A percentile compares a stretch with the other conserved stretches of the same genome.
Evolutionary conservation across 2,329 filamentous ascomycete species (phyloP).

Genomic region (Fusarium sp.): DNA sequence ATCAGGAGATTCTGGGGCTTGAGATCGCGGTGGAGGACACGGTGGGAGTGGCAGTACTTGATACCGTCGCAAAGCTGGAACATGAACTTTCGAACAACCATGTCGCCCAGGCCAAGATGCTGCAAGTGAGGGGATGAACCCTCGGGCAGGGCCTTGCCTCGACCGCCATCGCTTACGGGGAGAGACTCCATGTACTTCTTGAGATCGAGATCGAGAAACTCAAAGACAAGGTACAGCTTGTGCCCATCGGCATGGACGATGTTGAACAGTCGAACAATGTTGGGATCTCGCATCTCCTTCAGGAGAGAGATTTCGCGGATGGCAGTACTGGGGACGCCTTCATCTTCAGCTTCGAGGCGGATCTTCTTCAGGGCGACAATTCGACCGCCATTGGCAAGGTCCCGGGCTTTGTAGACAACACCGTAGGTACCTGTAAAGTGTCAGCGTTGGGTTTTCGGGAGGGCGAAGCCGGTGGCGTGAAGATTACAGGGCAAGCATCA

Average conservation of each 20-base stretch:
- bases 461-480: neutral
- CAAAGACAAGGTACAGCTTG: constrained; percentile 93
- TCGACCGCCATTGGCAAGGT: constrained; percentile 82
- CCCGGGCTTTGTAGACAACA: constrained; percentile 93
- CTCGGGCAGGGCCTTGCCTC: constrained; percentile 86
- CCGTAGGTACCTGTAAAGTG: constrained; percentile 80
- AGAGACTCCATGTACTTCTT: constrained; percentile 98
- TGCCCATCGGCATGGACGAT: constrained; percentile 95
- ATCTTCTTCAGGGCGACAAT: constrained; percentile 97
- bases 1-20: constrained; percentile 94
- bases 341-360: constrained; percentile 92
- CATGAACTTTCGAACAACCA: constrained; percentile 94
- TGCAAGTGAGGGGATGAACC: constrained; percentile 72
- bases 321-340: constrained; percentile 90
- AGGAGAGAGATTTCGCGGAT: constrained; percentile 94
- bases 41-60: constrained; percentile 88
- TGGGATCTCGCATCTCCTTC: constrained; percentile 93
- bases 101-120: constrained; percentile 77
- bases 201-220: constrained; percentile 89
- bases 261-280: constrained; percentile 88
- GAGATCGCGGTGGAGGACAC: constrained; percentile 86
- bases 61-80: constrained; percentile 85
- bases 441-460: neutral
- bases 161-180: constrained; percentile 83
- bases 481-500: neutral